These are phyloP conservation scores for Wallacemonas sp. DNA, from an alignment of 208 protist genomes.

Conservation along the genomic window DNA sequence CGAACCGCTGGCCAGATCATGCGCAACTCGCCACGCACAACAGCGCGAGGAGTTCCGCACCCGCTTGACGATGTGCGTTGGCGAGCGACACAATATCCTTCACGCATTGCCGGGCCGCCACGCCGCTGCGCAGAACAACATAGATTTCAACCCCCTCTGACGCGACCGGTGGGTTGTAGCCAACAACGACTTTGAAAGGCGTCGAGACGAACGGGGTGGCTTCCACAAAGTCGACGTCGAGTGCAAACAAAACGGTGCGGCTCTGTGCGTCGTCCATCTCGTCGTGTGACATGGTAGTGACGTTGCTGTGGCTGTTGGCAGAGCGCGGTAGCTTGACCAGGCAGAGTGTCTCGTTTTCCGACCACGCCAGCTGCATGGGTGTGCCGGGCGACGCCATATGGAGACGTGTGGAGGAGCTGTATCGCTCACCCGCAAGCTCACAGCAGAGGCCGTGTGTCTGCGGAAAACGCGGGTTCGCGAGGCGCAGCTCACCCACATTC, in stretches of 20 bases:
- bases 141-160: constrained; percentile 24
- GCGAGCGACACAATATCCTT: constrained; percentile 27
- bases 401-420: constrained; percentile 11
- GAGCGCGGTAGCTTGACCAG: constrained; percentile 20
- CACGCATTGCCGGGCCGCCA: constrained; percentile 26
- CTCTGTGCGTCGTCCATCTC: neutral
- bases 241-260: constrained; percentile 32
- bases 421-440: constrained; percentile 46
- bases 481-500: neutral
- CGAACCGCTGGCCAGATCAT: neutral
- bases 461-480: neutral
- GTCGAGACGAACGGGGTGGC: constrained; percentile 14
- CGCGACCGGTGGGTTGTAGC: constrained; percentile 26
- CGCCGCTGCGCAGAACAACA: constrained; percentile 31
- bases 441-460: constrained; percentile 23
- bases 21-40: neutral
- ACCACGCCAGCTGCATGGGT: constrained; percentile 35
- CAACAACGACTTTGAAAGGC: constrained; percentile 48
- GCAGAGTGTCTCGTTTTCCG: constrained; percentile 23
- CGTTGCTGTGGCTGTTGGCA: too few relatives aligned
- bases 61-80: constrained; percentile 22
- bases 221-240: constrained; percentile 45
- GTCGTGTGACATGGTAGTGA: too few relatives aligned
- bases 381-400: constrained; percentile 33
- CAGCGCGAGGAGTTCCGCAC: neutral